Base-by-base conservation (phyloP, 2,329 filamentous ascomycete genomes). In the Eutypa lata region DNA sequence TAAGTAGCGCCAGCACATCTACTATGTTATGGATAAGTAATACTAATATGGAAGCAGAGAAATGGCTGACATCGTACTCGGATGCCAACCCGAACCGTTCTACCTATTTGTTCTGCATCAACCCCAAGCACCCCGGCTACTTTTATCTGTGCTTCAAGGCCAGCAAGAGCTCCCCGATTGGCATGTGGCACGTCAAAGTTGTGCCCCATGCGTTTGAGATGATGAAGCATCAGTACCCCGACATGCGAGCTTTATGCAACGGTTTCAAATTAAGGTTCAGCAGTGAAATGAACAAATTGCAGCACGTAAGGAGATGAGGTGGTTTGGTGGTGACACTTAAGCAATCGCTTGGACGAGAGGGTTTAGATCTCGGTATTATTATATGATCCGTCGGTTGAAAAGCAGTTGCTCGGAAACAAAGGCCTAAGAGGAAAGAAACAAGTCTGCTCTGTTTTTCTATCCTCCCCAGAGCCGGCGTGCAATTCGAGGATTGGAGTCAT, bases 71-170 rank as follows among this genome's bases (percentile, higher is more conserved):
- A 31, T 96, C 91, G 11, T 99, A 97, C 74, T 94, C 93, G 65
- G 89, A 94, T 69, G 94, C 94, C 70, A 97, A 99, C 71, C 93
- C 94, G 11, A 92, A 88, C 68, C 90, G 92, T 57, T 95, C 90
- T 56, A 89, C 91, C 61, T 99, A 99, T 71, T 89, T 90, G 45
- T 97, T 99, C 79, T 97, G 93, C 79, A 87, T 96, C 68, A 91
- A 97, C 68, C 81, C 88, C 33, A 92, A 92, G 71, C 88, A 93
- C 68, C 90, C 94, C 0, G 94, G 94, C 33, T 96, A 96, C 76
- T 99, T 99, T 74, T 88, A 86, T 76, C 82, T 99, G 40, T 96
- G 91, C 76, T 99, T 97, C 84, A 97, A 97, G 76, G 90, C 91
- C 22, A 93, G 90, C 56, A 82, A 87, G 62, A 78, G 81, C 47